Base-by-base conservation (phyloP, 2,329 filamentous ascomycete genomes). In the Aspergillus sp. region DNA sequence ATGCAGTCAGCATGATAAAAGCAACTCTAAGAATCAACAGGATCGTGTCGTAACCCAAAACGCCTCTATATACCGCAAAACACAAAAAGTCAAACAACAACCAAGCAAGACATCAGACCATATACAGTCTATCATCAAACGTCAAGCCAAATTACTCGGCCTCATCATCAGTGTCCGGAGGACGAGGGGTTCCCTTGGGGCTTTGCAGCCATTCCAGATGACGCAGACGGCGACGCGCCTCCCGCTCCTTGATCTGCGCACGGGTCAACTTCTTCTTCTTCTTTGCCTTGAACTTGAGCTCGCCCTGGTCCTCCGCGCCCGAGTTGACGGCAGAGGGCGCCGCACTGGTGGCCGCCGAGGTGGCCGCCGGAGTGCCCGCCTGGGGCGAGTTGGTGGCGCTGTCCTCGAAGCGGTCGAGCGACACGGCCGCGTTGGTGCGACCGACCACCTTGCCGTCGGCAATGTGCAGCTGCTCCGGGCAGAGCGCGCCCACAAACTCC, bases 181-280 rank as follows among this genome's bases (percentile, higher is more conserved):
- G 88, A 69, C 88, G 85, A 25, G 88, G 88, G 3, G 89, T 93
- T 4, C 89, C 90, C 82, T 92, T 91, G 60, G 88, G 88, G 65
- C 83, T 89, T 75, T 91, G 93, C 64, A 96, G 78, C 88, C 83
- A 86, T 64, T 86, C 83, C 55, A 86, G 83, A 75, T 99, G 91
- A 65, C 94, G 85, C 74, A 97, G 78, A 63, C 94, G 83, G 61
- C 93, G 84, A 59, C 95, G 83, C 41, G 88, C 88, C 76, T 97
- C 93, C 17, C 88, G 82, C 73, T 99, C 94, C 83, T 99, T 99
- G 70, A 92, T 64, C 74, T 99, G 91, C 76, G 91, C 91, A 80
- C 95, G 90, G 52, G 94, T 99, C 84, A 94, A 84, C 89, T 99
- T 99, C 86, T 93, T 96, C 91, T 97, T 97, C 78, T 88, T 88